Evolutionary conservation across 2,329 filamentous ascomycete species (phyloP), one percentile per base, ranked within the genome.

Genomic region (Nakataea oryzae): DNA sequence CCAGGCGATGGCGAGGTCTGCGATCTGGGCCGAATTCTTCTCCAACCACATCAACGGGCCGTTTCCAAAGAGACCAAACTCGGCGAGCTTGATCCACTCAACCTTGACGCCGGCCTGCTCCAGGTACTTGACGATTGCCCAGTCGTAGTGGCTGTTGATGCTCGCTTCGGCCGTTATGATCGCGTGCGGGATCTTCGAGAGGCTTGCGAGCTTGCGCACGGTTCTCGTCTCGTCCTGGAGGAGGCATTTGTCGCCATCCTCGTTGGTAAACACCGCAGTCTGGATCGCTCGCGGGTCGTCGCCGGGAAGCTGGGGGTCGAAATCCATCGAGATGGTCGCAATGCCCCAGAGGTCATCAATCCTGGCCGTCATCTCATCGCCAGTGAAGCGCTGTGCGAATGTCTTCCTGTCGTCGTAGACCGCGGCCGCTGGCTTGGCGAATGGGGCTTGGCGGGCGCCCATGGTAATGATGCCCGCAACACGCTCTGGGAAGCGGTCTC

Each of bases 1-100:
- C 64, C 65, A 66, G 21, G n/a, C 26, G 27, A 54, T 28, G 29
- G 64, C 28, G 1, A 61, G 27, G 5, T 12, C 30, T 27, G 76
- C 78, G 61, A 83, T 73, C 0, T 73, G 67, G 34, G 75, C 65
- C 63, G 76, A 83, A 66, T 85, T 84, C 66, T 72, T 75, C 71
- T 84, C 81, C 41, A 84, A 67, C 57, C 82, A 81, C 71, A 80
- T 74, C 63, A 85, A 75, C 66, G 84, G 82, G 0, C 80, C 82
- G 63, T 86, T 86, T 0, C 83, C 83, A 27, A 71, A 68, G 1
- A 85, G 76, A 0, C 74, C 75, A 1, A 72, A 62, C 0, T 78
- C 69, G 0, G 72, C 75, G 57, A 86, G 71, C 59, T 75, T 70
- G 47, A 82, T 65, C 71, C 76, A 77, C 2, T 79, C 72, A 1